phyloP scores from a whole-genome alignment of 2,329 filamentous ascomycete species.

The Neoascochyta sp. region DNA sequence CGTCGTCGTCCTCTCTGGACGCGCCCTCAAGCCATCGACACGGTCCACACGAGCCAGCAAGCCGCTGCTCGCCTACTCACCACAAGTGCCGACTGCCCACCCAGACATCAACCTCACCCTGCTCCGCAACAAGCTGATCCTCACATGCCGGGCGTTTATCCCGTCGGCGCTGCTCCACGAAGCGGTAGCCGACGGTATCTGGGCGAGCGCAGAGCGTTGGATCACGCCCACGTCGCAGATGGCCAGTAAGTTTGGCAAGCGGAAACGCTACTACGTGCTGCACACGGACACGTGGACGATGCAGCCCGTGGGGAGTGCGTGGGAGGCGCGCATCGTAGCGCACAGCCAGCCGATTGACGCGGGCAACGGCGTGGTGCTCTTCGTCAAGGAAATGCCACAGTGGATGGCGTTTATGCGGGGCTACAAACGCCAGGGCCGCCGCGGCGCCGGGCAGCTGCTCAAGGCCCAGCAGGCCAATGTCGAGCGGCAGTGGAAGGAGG shows the following conservation, averaged over 20 bases:
- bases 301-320: slow-evolving; percentile 15
- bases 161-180: slow-evolving; percentile 14
- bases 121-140: slow-evolving; percentile 25
- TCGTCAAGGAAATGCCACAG: slow-evolving; percentile 22
- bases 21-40: slow-evolving; percentile 16
- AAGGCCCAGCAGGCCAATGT: slow-evolving; percentile 17
- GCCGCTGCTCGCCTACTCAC: slow-evolving; percentile 18
- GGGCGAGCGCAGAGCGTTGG: slow-evolving; percentile 20
- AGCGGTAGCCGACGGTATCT: slow-evolving; percentile 24
- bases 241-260: slow-evolving; percentile 15
- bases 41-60: slow-evolving; percentile 20
- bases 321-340: slow-evolving; percentile 22
- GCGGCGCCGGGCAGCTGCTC: slow-evolving; percentile 18
- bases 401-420: slow-evolving; percentile 23
- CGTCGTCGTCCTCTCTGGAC: slow-evolving; percentile 17
- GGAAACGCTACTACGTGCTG: slow-evolving; percentile 24
- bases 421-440: slow-evolving; percentile 20
- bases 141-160: slow-evolving; percentile 21
- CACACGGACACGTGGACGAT: slow-evolving; percentile 17
- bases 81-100: slow-evolving; percentile 19
- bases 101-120: slow-evolving; percentile 25
- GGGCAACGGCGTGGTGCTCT: slow-evolving; percentile 22
- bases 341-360: slow-evolving; percentile 22
- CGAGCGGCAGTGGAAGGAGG: slow-evolving; percentile 21
- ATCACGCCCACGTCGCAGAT: slow-evolving; percentile 17